Evolutionary conservation across 2,329 filamentous ascomycete species (phyloP).

Genomic region (Dactylonectria macrodidyma): DNA sequence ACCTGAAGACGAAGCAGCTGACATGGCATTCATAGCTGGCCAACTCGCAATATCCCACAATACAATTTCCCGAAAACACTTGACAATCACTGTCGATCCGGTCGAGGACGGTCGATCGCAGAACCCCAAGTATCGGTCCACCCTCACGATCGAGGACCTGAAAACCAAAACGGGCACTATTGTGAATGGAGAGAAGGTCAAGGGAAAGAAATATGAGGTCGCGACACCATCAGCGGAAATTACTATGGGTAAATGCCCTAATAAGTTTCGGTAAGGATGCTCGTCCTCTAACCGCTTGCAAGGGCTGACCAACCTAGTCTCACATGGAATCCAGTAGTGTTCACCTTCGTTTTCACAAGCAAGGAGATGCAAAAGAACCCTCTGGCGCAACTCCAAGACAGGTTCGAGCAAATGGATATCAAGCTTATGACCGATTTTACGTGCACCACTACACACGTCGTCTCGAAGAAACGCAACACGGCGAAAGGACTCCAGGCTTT

Average conservation of each 20-base stretch:
- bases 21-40: constrained; percentile 63
- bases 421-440: constrained; percentile 84
- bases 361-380: constrained; percentile 79
- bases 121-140: constrained; percentile 75
- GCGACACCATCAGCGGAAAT: constrained; percentile 70
- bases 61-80: constrained; percentile 90
- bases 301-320: constrained; percentile 66
- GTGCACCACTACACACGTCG: constrained; percentile 85
- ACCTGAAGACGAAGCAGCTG: not conserved
- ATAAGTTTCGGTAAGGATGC: constrained; percentile 70
- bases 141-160: constrained; percentile 82
- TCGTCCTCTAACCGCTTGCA: not conserved
- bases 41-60: constrained; percentile 82
- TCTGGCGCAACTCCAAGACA: constrained; percentile 72
- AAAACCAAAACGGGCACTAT: constrained; percentile 88
- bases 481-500: constrained; percentile 89
- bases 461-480: constrained; percentile 91
- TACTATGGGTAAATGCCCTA: constrained; percentile 78
- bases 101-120: constrained; percentile 78
- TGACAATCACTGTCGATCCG: constrained; percentile 80
- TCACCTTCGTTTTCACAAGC: constrained; percentile 84
- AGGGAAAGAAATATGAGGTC: constrained; percentile 72
- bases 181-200: constrained; percentile 81
- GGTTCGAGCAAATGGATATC: constrained; percentile 88
- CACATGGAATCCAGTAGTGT: constrained; percentile 83